These are phyloP conservation scores for Zopfochytrium polystomum DNA, from an alignment of 371 early-diverging fungal genomes.

Conservation along the genomic window DNA sequence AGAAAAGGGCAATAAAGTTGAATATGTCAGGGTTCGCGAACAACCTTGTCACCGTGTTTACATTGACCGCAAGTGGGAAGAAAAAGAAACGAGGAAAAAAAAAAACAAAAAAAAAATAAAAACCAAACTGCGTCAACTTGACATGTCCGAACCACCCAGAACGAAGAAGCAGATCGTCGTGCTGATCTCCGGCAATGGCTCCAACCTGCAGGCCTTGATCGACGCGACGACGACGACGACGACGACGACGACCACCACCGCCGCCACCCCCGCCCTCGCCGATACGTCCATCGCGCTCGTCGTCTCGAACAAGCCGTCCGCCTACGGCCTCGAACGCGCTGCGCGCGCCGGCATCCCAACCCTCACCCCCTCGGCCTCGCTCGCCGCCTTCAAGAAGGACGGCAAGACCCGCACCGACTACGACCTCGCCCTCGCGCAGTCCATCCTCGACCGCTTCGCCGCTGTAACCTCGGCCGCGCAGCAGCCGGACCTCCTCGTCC, in stretches of 20 bases:
- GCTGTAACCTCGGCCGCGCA: neutral
- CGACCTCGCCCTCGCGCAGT: conserved; percentile 77
- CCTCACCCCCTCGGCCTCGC: conserved; percentile 52
- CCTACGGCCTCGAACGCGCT: conserved; percentile 84
- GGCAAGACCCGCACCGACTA: conserved; percentile 82
- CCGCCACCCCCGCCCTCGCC: conserved; percentile 31
- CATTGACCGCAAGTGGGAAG: too few relatives aligned
- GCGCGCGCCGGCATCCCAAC: conserved; percentile 79
- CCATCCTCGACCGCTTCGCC: conserved; percentile 46
- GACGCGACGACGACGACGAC: conserved; percentile 58
- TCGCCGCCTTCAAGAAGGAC: conserved; percentile 75
- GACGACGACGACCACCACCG: too few relatives aligned
- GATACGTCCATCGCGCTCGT: conserved; percentile 60
- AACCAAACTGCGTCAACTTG: too few relatives aligned
- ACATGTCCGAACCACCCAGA: too few relatives aligned
- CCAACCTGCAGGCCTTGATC: conserved; percentile 95
- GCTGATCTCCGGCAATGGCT: conserved; percentile 91
- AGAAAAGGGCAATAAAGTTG: too few relatives aligned
- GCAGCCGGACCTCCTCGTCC: conserved; percentile 58
- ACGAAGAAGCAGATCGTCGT: conserved; percentile 69
- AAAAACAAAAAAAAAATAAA: too few relatives aligned
- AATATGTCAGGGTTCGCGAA: too few relatives aligned
- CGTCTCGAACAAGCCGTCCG: conserved; percentile 73
- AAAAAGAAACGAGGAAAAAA: too few relatives aligned
- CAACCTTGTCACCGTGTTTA: too few relatives aligned